Evolutionary conservation across 23 red algal genomes (phyloP), one percentile per base, ranked within the genome.

Genomic region (Gracilariopsis chorda): DNA sequence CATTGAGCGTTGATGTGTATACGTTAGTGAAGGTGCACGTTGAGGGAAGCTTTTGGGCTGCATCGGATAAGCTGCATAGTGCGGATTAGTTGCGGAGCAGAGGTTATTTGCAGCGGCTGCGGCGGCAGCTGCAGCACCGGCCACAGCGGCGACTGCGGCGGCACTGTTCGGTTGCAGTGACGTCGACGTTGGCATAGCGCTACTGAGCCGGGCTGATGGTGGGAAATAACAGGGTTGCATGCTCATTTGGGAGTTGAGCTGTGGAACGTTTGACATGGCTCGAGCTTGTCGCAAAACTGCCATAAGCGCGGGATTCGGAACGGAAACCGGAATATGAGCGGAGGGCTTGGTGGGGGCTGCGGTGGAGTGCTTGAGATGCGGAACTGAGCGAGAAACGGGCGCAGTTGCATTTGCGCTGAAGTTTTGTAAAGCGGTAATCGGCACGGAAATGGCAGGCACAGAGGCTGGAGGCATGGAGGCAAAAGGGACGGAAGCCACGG

Each of bases 131-230:
- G 67, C 67, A n/a, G n/a, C n/a, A n/a, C n/a, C n/a, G 36, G 67
- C 67, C 6, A 73, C 67, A 46, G 67, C 67, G 39, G 52, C 41
- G 14, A 97, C 90, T 69, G 36, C 29, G 36, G 67, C 67, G 28
- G 42, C 47, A 42, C 47, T 73, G n/a, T 36, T 36, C 19, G 7
- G 42, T 25, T 73, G 67, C 28, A 46, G 29, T 4, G 67, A 73
- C 7, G 24, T 73, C 5, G 32, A 7, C 16, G 39, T 7, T n/a
- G n/a, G n/a, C n/a, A n/a, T n/a, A n/a, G n/a, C n/a, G 47, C n/a
- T 41, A 37, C 16, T 1, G 63, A 69, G 63, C 9, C 34, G 10
- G 10, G 0, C 1, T 68, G 4, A 30, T 17, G 62, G 40, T 17
- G 67, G 40, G 47, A 73, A 73, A 46, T 46, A 45, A 24, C 37